Percentiles rank a stretch among this genome's conserved stretches.
Evolutionary conservation across 305 asterid species (phyloP).

Genomic region (Rubia peregrina): DNA sequence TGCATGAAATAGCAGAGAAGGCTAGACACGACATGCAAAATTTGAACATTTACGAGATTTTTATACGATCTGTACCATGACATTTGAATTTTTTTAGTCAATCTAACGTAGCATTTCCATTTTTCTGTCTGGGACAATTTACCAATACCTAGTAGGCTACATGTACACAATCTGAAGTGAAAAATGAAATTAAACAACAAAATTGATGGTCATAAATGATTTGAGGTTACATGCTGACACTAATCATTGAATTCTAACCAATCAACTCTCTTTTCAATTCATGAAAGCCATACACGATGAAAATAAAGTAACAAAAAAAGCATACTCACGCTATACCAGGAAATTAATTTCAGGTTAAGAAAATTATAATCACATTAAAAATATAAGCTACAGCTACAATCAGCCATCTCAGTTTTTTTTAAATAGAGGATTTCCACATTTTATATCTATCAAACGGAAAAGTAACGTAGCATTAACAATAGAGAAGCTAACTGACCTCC

Average conservation of each 20-base stretch:
- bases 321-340: too few species aligned
- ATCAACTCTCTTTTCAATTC: constrained; percentile 62
- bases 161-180: too few species aligned
- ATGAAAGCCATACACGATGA: constrained; percentile 42
- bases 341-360: too few species aligned
- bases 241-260: constrained; percentile 64
- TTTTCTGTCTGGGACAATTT: too few species aligned
- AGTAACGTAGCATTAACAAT: not conserved
- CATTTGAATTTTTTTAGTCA: too few species aligned
- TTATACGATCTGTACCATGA: too few species aligned
- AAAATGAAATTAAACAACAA: too few species aligned
- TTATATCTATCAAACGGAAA: not conserved
- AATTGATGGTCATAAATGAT: too few species aligned
- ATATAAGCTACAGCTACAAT: not conserved
- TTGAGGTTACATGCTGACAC: constrained; percentile 41
- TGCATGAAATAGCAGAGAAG: not conserved
- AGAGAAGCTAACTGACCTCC: constrained; percentile 62
- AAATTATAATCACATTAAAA: not conserved
- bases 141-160: too few species aligned
- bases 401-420: not conserved
- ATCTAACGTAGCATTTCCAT: too few species aligned
- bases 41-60: not conserved
- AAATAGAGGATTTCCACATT: not conserved
- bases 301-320: too few species aligned
- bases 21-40: not conserved